Conservation (phyloP, 163 green algal species). For the Scenedesmus sp. region DNA sequence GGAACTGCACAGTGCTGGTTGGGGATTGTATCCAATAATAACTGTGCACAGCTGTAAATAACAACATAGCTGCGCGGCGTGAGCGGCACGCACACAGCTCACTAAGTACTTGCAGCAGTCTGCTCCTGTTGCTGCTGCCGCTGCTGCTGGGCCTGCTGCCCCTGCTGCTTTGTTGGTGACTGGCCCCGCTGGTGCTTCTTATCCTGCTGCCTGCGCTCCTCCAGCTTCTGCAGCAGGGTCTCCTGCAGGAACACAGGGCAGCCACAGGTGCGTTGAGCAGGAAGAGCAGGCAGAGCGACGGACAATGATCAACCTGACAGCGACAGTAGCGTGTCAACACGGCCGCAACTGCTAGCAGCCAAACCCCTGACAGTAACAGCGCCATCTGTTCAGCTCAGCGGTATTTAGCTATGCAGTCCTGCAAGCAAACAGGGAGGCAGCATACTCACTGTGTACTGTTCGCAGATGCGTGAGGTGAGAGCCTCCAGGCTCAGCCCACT, state of each 20-base stretch:
- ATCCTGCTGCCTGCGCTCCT: constrained; percentile 4
- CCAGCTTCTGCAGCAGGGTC: constrained; percentile 36
- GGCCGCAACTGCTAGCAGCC: too few relatives aligned
- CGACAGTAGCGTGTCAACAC: too few relatives aligned
- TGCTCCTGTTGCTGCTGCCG: background rate
- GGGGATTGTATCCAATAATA: too few relatives aligned
- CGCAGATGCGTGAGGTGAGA: constrained; percentile 27
- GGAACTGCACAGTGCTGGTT: background rate
- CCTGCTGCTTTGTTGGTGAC: background rate
- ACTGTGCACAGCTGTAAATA: background rate
- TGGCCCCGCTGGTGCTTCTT: constrained; percentile 13
- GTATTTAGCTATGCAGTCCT: background rate
- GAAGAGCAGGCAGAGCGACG: too few relatives aligned
- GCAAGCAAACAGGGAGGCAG: background rate
- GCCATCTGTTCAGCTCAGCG: background rate
- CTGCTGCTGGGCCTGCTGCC: background rate
- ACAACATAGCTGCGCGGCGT: background rate
- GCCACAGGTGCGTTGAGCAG: background rate
- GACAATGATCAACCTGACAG: too few relatives aligned
- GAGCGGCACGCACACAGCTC: background rate
- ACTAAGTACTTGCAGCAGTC: background rate
- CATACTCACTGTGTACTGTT: constrained; percentile 40
- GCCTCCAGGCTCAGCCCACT: constrained; percentile 19
- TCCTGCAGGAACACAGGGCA: constrained; percentile 11
- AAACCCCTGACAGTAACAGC: too few relatives aligned